Evolutionary conservation across 2,329 filamentous ascomycete species (phyloP).

Genomic region (Coniochaeta hoffmannii): DNA sequence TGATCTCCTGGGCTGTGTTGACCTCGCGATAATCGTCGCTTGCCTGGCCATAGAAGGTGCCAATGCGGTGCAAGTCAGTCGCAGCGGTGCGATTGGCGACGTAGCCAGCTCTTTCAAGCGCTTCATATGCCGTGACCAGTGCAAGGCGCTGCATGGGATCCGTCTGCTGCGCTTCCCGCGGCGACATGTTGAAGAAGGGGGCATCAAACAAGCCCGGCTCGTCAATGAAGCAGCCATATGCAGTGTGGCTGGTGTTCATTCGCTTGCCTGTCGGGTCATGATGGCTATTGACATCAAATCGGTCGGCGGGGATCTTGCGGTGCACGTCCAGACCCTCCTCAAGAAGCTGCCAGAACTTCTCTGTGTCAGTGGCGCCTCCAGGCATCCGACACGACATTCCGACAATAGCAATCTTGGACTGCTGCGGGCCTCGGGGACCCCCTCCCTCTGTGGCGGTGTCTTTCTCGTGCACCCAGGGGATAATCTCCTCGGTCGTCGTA

Average conservation of each 20-base stretch:
- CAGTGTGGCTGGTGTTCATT: slow-evolving; percentile 9
- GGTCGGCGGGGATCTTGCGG: slow-evolving; percentile 52
- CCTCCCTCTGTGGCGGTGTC: not conserved
- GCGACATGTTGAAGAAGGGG: slow-evolving; percentile 78
- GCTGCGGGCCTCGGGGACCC: not conserved
- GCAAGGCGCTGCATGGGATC: slow-evolving; percentile 72
- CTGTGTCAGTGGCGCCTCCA: slow-evolving; percentile 44
- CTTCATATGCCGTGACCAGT: slow-evolving; percentile 70
- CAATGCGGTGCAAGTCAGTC: slow-evolving; percentile 51
- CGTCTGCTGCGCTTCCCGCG: slow-evolving; percentile 65
- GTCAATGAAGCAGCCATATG: slow-evolving; percentile 63
- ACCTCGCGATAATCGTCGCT: slow-evolving; percentile 74
- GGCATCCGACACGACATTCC: slow-evolving; percentile 62
- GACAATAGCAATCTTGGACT: slow-evolving; percentile 51
- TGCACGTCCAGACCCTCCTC: slow-evolving; percentile 61
- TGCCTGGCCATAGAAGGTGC: slow-evolving; percentile 69
- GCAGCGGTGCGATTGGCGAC: slow-evolving; percentile 61
- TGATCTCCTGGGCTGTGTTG: slow-evolving; percentile 62
- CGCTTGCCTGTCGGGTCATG: slow-evolving; percentile 59
- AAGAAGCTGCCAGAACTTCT: slow-evolving; percentile 61
- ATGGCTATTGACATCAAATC: slow-evolving; percentile 61
- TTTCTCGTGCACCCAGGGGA: slow-evolving; percentile 17
- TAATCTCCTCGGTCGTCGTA: slow-evolving; percentile 11
- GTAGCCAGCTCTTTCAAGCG: slow-evolving; percentile 68
- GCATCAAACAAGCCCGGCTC: slow-evolving; percentile 69